phyloP scores from a whole-genome alignment of 495 filamentous ascomycete species.

The Hypoxylon lienhwacheense region DNA sequence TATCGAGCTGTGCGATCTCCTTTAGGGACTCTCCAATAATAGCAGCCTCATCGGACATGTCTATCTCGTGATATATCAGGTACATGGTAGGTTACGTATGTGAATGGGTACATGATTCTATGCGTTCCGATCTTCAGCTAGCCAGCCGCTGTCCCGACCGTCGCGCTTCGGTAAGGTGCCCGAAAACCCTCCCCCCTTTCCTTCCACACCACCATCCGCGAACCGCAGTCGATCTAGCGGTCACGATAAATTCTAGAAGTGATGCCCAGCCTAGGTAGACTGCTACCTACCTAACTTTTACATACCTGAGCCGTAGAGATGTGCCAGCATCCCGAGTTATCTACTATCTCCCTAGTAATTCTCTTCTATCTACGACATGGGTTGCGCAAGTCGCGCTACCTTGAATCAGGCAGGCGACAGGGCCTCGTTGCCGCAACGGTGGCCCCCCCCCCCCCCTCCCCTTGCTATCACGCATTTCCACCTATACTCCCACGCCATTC shows the following conservation, averaged over 20 bases:
- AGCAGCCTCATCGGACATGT: conserved; percentile 16
- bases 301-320: conserved; percentile 20
- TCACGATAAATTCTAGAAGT: conserved; percentile 29
- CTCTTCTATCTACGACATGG: conserved; percentile 24
- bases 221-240: conserved; percentile 1
- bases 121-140: too few relatives aligned
- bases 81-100: too few relatives aligned
- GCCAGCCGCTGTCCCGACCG: background rate
- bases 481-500: conserved; percentile 23
- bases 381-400: conserved; percentile 27
- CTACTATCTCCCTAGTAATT: conserved; percentile 13
- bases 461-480: conserved; percentile 30
- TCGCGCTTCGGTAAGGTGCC: conserved; percentile 15
- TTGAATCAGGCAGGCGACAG: conserved; percentile 30
- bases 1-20: conserved; percentile 15
- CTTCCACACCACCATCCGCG: conserved; percentile 7
- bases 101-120: too few relatives aligned
- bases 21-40: conserved; percentile 8
- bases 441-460: too few relatives aligned
- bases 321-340: conserved; percentile 16
- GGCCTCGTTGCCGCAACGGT: conserved; percentile 7
- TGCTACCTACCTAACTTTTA: conserved; percentile 21
- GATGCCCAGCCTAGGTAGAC: conserved; percentile 2
- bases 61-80: conserved; percentile 9
- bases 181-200: conserved; percentile 4